A percentile compares a stretch with the other conserved stretches of the same genome.
phyloP scores from a whole-genome alignment of 202 grass and related monocot species.

The Hordeum pubiflorum region DNA sequence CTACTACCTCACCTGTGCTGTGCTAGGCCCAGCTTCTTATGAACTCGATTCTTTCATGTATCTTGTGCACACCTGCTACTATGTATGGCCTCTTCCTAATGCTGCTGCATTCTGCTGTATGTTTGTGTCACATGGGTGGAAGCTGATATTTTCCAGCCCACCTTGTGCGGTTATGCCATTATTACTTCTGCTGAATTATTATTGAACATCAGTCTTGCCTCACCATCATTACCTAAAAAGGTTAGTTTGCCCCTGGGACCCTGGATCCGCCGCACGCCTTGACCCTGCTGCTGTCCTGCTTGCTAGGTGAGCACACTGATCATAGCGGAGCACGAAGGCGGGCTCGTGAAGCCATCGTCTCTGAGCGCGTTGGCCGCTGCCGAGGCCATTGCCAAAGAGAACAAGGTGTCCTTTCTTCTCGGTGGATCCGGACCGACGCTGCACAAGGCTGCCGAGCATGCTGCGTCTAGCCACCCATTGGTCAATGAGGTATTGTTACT shows the following conservation, averaged over 20 bases:
- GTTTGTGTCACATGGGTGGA: too few relatives aligned
- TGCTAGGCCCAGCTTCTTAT: too few relatives aligned
- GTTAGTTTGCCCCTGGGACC: background rate
- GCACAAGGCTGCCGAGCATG: slow-evolving; percentile 67
- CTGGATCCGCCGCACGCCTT: background rate
- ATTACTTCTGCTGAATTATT: background rate
- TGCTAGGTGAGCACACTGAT: slow-evolving; percentile 75
- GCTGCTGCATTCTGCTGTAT: too few relatives aligned
- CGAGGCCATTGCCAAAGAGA: slow-evolving; percentile 45
- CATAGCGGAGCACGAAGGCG: slow-evolving; percentile 73
- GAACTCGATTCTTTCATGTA: too few relatives aligned
- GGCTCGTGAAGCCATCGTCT: slow-evolving; percentile 73
- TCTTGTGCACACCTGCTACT: too few relatives aligned
- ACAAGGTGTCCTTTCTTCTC: slow-evolving; percentile 63
- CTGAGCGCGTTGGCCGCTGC: slow-evolving; percentile 70
- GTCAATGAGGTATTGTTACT: slow-evolving; percentile 59
- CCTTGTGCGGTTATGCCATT: too few relatives aligned
- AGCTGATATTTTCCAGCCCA: too few relatives aligned
- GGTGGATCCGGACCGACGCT: slow-evolving; percentile 57
- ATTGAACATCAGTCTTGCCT: background rate
- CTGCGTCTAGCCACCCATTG: slow-evolving; percentile 64
- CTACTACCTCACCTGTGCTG: too few relatives aligned
- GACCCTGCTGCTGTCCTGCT: background rate
- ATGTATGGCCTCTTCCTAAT: too few relatives aligned
- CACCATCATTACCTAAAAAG: background rate